Conservation (phyloP, 2,329 filamentous ascomycete genomes). For the Sarocladium strictum region DNA sequence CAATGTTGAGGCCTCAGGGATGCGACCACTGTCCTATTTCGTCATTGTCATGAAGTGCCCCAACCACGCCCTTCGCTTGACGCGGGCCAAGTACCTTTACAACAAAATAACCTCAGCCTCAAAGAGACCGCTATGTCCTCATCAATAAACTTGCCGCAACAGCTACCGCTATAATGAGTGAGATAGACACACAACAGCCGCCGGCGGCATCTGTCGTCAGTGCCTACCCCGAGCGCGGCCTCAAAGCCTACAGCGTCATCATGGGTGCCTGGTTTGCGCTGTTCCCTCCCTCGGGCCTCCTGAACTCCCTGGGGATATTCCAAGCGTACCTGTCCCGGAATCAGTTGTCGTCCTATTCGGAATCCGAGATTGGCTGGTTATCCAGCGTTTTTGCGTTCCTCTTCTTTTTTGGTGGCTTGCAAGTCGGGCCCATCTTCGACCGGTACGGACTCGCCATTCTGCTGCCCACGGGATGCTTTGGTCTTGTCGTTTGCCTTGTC, state of each 20-base stretch:
- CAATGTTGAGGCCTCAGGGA: too few relatives aligned
- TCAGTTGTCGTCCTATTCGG: slow-evolving; percentile 61
- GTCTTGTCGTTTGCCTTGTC: slow-evolving; percentile 57
- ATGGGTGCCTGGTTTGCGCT: slow-evolving; percentile 64
- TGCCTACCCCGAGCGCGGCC: slow-evolving; percentile 62
- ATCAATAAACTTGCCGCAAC: too few relatives aligned
- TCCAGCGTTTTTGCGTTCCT: slow-evolving; percentile 77
- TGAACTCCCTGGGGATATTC: slow-evolving; percentile 53
- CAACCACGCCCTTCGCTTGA: too few relatives aligned
- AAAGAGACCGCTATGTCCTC: too few relatives aligned
- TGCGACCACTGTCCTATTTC: too few relatives aligned
- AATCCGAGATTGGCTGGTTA: slow-evolving; percentile 76
- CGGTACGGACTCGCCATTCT: slow-evolving; percentile 63
- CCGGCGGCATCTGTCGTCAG: neutral
- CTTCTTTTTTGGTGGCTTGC: slow-evolving; percentile 74
- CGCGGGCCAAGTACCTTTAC: too few relatives aligned
- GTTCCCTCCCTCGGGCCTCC: slow-evolving; percentile 57
- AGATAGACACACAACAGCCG: neutral
- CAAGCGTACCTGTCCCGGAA: slow-evolving; percentile 69
- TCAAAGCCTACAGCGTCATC: slow-evolving; percentile 63
- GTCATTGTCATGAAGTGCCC: too few relatives aligned
- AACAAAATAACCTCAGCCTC: too few relatives aligned
- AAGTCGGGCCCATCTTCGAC: slow-evolving; percentile 79
- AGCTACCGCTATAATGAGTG: neutral
- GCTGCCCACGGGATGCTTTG: slow-evolving; percentile 57